These are phyloP conservation scores for Apiotrichum veenhuisii DNA, from an alignment of 1,284 basidiomycete genomes.

Conservation along the genomic window DNA sequence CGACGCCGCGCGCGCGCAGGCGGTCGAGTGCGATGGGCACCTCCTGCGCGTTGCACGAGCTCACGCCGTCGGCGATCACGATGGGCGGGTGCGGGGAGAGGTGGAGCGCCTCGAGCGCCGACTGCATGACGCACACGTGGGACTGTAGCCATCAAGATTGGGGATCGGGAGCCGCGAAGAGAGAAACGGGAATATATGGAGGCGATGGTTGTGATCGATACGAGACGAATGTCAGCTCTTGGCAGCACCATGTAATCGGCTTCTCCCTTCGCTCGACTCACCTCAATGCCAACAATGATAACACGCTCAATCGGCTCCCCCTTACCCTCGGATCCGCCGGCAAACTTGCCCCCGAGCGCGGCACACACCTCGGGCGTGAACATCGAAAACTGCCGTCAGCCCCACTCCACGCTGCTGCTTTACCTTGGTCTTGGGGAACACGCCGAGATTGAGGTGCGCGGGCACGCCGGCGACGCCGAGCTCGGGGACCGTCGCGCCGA, in stretches of 20 bases:
- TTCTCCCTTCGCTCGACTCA: conserved; percentile 6
- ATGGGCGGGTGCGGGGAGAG: conserved; percentile 53
- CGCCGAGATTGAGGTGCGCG: conserved; percentile 53
- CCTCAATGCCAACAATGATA: conserved; percentile 79
- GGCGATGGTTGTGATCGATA: not conserved
- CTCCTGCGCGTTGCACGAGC: conserved; percentile 64
- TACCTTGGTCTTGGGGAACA: conserved; percentile 61
- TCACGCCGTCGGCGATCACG: conserved; percentile 79
- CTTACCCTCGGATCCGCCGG: not conserved
- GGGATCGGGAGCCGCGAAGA: conserved; percentile 13
- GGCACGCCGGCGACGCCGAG: conserved; percentile 51
- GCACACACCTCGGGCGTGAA: conserved; percentile 62
- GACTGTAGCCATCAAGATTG: conserved; percentile 48
- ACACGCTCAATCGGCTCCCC: conserved; percentile 39
- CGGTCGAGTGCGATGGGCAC: conserved; percentile 53
- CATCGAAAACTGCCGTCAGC: conserved; percentile 67
- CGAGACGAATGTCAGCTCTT: not conserved
- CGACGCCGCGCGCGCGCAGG: conserved; percentile 69
- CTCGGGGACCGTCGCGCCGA: conserved; percentile 66
- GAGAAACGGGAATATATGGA: not conserved
- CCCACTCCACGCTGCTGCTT: too few species aligned
- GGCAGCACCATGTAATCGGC: not conserved
- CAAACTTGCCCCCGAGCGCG: conserved; percentile 49
- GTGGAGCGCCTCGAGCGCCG: conserved; percentile 56
- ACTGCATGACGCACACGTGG: conserved; percentile 85